These are phyloP conservation scores for Stromatinia cepivora DNA, from an alignment of 2,329 filamentous ascomycete species.

Conservation along the genomic window DNA sequence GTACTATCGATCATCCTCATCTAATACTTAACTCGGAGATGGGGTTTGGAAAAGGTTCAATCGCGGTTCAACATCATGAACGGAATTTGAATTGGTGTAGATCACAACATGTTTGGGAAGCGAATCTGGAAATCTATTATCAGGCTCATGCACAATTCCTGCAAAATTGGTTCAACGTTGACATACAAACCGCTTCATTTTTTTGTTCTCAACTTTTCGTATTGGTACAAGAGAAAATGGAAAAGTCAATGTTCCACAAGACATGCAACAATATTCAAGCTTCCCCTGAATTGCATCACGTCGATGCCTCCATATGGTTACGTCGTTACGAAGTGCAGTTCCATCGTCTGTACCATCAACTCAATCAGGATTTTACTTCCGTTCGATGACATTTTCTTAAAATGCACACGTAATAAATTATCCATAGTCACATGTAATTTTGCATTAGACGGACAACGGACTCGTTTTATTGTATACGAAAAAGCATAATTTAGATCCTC, in stretches of 20 bases:
- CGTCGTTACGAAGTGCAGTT: background rate
- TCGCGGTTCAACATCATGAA: constrained; percentile 14
- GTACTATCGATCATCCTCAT: constrained; percentile 4
- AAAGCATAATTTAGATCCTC: constrained; percentile 2
- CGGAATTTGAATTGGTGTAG: background rate
- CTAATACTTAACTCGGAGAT: background rate
- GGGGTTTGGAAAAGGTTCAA: constrained; percentile 7
- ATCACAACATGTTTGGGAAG: background rate
- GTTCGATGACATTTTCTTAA: background rate
- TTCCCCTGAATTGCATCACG: constrained; percentile 1
- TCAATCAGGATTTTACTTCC: constrained; percentile 9
- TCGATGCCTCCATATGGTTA: background rate
- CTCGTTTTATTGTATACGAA: background rate
- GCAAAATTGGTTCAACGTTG: background rate
- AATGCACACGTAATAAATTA: constrained; percentile 11
- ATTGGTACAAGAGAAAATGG: background rate
- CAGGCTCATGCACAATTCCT: background rate
- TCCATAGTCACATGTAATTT: constrained; percentile 1
- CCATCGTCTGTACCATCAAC: background rate
- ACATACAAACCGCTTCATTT: background rate
- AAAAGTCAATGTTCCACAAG: background rate
- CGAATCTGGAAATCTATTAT: background rate
- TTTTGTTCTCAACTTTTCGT: background rate
- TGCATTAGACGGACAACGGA: background rate
- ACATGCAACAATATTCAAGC: background rate